Evolutionary conservation across 495 filamentous ascomycete genomes (phyloP), one percentile per base, ranked within the genome.

Genomic region (Neurospora sp.): DNA sequence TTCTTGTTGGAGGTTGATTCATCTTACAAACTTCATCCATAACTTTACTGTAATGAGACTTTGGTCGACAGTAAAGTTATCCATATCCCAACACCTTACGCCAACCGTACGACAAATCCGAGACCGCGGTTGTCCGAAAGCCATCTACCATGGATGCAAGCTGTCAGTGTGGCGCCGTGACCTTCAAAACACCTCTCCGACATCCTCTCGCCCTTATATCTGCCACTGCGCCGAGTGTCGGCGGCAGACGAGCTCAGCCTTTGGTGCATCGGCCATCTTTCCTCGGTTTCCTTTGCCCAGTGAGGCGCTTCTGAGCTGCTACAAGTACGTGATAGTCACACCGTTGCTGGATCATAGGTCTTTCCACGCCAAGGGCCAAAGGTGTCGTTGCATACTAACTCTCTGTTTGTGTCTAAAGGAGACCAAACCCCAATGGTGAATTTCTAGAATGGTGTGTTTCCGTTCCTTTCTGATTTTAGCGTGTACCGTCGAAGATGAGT

Each of bases 151-250:
- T 88, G 88, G 83, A 90, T 73, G 90, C 83, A 14, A 84, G 83
- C 40, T 92, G 90, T 75, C 87, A 91, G 81, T 92, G 91, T 80
- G 86, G 88, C n/a, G 79, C 85, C 18, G 84, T 92, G 35, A 72
- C 75, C 72, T 92, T 92, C 82, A 87, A 84, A 74, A 90, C 90
- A 40, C 88, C 91, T 69, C 79, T 85, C 3, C 76, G 79, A 20
- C 82, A 85, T 71, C 89, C 89, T 2, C 83, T 90, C 35, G 85
- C 85, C 1, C 78, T 91, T 92, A 91, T 77, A 88, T 91, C 78
- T 93, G 91, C 82, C 91, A 93, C 82, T 93, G 91, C 80, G 79
- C 83, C 44, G 86, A 91, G 75, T 93, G 91, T 79, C 88, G 87
- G 39, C 86, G 87, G 72, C 91, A 93, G 81, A 87, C 90, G 69